phyloP scores from a whole-genome alignment of 1,284 basidiomycete species.

The Ganoderma resinaceum region DNA sequence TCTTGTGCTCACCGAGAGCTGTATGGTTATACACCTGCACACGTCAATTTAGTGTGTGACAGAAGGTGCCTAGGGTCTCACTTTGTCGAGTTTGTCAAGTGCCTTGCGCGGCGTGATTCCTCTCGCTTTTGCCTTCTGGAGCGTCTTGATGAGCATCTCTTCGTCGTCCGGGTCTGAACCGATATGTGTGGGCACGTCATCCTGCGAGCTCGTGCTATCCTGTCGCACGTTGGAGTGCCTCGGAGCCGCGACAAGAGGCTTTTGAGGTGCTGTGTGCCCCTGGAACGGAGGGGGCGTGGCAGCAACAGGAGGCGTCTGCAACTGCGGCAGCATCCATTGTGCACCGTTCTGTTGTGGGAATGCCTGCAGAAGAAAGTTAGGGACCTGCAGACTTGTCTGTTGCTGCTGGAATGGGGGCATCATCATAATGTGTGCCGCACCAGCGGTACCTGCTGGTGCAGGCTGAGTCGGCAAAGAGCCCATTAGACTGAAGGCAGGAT shows the following conservation, averaged over 20 bases:
- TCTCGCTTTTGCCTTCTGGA: not conserved
- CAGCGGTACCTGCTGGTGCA: not conserved
- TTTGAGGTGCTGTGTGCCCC: not conserved
- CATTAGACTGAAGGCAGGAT: not conserved
- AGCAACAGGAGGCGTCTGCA: not conserved
- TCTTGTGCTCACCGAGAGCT: not conserved
- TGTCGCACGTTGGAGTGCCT: not conserved
- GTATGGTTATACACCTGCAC: constrained; percentile 1
- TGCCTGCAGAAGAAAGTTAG: constrained; percentile 1
- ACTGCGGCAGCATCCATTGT: constrained; percentile 1
- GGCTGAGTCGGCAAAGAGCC: not conserved
- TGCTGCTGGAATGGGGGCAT: not conserved
- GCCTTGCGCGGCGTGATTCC: not conserved
- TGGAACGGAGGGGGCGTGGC: not conserved
- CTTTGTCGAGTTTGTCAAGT: constrained; percentile 1
- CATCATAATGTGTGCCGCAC: not conserved
- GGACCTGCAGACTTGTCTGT: not conserved
- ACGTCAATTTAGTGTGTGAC: not conserved
- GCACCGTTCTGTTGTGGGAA: not conserved
- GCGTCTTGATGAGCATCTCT: constrained; percentile 1
- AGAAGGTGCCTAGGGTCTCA: not conserved
- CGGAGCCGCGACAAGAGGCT: not conserved
- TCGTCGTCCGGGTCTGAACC: not conserved
- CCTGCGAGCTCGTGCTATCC: not conserved
- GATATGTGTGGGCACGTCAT: not conserved